Percentiles rank a stretch among this genome's conserved stretches.
Conservation (phyloP, 345 rosid genomes). For the Erodium maritimum region DNA sequence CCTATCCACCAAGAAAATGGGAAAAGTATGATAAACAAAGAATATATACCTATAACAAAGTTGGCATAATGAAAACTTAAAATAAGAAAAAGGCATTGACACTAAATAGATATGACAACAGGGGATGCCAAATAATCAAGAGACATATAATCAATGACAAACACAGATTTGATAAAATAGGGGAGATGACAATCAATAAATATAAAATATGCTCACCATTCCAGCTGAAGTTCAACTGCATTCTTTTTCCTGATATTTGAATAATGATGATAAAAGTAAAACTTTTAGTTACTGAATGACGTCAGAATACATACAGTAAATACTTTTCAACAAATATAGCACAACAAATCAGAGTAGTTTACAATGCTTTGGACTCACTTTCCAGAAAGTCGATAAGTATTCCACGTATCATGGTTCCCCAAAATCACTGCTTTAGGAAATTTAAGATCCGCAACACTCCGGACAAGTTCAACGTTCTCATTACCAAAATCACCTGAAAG, state of each 20-base stretch:
- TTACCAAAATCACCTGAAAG: conserved; percentile 80
- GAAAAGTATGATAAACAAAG: too few relatives aligned
- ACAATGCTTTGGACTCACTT: conserved; percentile 25
- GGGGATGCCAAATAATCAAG: too few relatives aligned
- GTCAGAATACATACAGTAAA: too few relatives aligned
- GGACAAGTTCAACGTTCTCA: conserved; percentile 60
- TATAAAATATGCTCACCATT: conserved; percentile 41
- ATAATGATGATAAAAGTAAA: too few relatives aligned
- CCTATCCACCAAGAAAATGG: too few relatives aligned
- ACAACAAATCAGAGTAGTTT: neutral
- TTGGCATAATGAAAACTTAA: too few relatives aligned
- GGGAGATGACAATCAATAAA: conserved; percentile 3
- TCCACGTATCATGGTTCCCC: conserved; percentile 91
- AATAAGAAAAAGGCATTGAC: too few relatives aligned
- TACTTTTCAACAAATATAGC: too few relatives aligned
- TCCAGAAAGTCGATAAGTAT: conserved; percentile 39
- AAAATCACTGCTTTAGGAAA: conserved; percentile 66
- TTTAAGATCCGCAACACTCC: conserved; percentile 43
- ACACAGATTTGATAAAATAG: neutral
- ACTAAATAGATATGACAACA: too few relatives aligned
- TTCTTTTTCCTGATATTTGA: conserved; percentile 35
- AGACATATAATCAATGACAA: too few relatives aligned
- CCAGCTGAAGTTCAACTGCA: conserved; percentile 62
- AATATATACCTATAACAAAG: too few relatives aligned
- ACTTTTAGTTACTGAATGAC: too few relatives aligned